Percentiles rank a stretch among this genome's conserved stretches.
phyloP scores from a whole-genome alignment of 805 yeast genomes.

The Yarrowia sp. region DNA sequence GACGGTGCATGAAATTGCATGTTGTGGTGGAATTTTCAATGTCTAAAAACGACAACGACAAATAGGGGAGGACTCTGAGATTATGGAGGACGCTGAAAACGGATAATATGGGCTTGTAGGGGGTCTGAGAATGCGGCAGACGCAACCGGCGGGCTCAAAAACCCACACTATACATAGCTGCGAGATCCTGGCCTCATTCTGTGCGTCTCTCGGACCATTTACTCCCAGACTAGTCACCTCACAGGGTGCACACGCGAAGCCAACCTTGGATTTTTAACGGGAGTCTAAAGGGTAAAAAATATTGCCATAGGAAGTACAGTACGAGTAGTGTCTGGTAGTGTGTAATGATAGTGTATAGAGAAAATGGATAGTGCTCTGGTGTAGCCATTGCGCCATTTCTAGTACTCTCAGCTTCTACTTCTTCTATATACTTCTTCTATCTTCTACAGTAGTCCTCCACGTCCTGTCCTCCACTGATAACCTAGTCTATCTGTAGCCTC shows the following conservation, averaged over 20 bases:
- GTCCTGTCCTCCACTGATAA: too few species aligned
- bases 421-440: too few species aligned
- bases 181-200: neutral
- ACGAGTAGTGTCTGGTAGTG: too few species aligned
- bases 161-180: neutral
- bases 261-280: slow-evolving; percentile 15
- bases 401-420: too few species aligned
- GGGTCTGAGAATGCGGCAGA: neutral
- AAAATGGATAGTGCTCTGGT: too few species aligned
- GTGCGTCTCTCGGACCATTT: neutral
- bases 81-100: neutral
- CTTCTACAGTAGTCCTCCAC: too few species aligned
- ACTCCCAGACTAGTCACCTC: neutral
- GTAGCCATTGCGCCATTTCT: too few species aligned
- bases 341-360: too few species aligned
- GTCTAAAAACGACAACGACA: neutral
- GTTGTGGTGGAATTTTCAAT: neutral
- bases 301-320: too few species aligned
- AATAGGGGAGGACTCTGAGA: slow-evolving; percentile 2
- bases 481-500: too few species aligned
- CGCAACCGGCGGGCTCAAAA: neutral
- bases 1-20: slow-evolving; percentile 7
- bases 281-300: neutral
- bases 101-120: neutral
- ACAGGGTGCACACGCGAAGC: slow-evolving; percentile 5